Conservation (phyloP, 2,329 filamentous ascomycete species). For the Ceratocystis alfenasii region DNA sequence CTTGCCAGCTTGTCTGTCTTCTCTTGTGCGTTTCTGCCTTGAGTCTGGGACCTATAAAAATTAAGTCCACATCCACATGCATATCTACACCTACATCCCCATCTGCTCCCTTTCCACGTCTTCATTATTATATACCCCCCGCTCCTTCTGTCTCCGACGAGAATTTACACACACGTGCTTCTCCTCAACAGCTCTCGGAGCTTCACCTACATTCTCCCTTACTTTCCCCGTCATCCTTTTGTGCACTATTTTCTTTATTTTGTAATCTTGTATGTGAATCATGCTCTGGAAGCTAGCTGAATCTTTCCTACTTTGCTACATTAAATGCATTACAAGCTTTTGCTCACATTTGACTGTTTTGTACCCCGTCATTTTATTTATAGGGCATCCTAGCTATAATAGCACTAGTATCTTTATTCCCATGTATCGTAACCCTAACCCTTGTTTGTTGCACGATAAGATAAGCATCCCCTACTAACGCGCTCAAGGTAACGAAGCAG, state of each 20-base stretch:
- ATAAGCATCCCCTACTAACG: neutral
- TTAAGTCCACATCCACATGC: no score
- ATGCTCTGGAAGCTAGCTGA: neutral
- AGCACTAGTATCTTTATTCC: slow-evolving; percentile 4
- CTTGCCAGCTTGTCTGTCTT: neutral
- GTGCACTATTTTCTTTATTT: slow-evolving; percentile 17
- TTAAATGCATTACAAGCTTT: slow-evolving; percentile 18
- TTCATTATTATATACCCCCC: neutral
- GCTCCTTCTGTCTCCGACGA: neutral
- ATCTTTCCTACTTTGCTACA: neutral
- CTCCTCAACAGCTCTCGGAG: neutral
- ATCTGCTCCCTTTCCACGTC: no score
- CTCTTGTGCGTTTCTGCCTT: neutral
- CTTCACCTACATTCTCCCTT: neutral
- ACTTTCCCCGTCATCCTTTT: neutral
- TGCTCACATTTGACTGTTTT: neutral
- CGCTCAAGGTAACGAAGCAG: neutral
- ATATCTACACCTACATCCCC: no score
- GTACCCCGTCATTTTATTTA: neutral
- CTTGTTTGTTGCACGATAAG: neutral
- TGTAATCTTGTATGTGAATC: slow-evolving; percentile 5
- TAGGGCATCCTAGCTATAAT: no score
- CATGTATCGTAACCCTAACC: neutral
- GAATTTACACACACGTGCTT: neutral
- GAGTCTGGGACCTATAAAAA: no score